Conservation (phyloP, 805 yeast species). For the Suhomyces pyralidae region DNA sequence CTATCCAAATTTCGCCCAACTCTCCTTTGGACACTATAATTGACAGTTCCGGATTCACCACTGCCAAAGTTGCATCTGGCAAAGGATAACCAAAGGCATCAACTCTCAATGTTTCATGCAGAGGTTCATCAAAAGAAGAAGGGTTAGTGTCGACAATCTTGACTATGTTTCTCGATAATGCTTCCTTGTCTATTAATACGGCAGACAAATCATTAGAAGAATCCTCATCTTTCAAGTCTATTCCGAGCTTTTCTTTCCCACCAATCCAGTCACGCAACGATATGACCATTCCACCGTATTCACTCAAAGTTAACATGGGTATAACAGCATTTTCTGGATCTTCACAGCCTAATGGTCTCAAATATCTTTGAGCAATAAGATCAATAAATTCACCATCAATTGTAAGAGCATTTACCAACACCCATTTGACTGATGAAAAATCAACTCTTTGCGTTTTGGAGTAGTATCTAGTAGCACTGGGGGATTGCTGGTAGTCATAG, state of each 20-base stretch:
- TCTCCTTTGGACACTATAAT: slow-evolving; percentile 69
- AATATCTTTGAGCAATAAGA: slow-evolving; percentile 83
- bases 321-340: slow-evolving; percentile 74
- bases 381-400: slow-evolving; percentile 93
- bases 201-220: slow-evolving; percentile 51
- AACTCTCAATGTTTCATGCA: slow-evolving; percentile 52
- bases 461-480: slow-evolving; percentile 77
- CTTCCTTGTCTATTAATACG: slow-evolving; percentile 67
- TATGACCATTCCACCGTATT: slow-evolving; percentile 94
- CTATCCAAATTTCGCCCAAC: slow-evolving; percentile 98
- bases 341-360: slow-evolving; percentile 83
- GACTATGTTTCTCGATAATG: slow-evolving; percentile 68
- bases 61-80: slow-evolving; percentile 90
- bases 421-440: slow-evolving; percentile 80
- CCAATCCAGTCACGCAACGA: slow-evolving; percentile 91
- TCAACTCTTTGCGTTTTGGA: slow-evolving; percentile 74
- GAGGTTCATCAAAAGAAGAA: slow-evolving; percentile 43
- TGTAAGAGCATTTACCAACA: slow-evolving; percentile 80
- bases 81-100: slow-evolving; percentile 94
- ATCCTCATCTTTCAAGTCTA: slow-evolving; percentile 37
- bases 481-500: slow-evolving; percentile 87
- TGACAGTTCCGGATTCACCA: slow-evolving; percentile 90
- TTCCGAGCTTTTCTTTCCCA: slow-evolving; percentile 58
- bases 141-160: slow-evolving; percentile 62
- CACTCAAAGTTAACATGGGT: slow-evolving; percentile 84